Conservation (phyloP, 768 basidiomycete species). For the Pleurotus giganteus region DNA sequence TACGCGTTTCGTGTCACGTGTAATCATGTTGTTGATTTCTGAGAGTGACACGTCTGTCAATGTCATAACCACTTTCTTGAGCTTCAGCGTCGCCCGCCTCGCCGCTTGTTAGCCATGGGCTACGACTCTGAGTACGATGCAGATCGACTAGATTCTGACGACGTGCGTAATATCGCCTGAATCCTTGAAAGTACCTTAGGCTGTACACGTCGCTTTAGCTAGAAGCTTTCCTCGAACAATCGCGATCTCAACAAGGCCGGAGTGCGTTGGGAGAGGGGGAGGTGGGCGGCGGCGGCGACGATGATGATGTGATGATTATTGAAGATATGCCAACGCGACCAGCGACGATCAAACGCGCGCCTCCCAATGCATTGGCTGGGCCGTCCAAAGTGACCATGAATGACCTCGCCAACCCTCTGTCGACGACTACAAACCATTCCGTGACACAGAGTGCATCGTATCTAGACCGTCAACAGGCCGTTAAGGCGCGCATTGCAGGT, state of each 20-base stretch:
- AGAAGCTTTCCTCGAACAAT: slow-evolving; percentile 21
- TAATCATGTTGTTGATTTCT: too few relatives aligned
- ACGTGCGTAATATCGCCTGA: slow-evolving; percentile 8
- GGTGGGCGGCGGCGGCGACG: background rate
- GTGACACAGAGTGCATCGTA: background rate
- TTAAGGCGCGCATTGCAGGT: slow-evolving; percentile 29
- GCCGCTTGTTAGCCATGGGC: too few relatives aligned
- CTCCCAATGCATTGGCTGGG: slow-evolving; percentile 1
- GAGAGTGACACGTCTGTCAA: too few relatives aligned
- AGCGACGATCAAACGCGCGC: background rate
- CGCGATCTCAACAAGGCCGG: slow-evolving; percentile 18
- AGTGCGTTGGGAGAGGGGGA: background rate
- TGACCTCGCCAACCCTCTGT: slow-evolving; percentile 3
- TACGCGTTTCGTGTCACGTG: too few relatives aligned
- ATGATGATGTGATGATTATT: background rate
- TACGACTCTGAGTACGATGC: background rate
- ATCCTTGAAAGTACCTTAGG: too few relatives aligned
- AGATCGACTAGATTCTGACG: slow-evolving; percentile 18
- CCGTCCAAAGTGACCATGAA: background rate
- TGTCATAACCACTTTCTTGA: too few relatives aligned
- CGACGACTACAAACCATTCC: background rate
- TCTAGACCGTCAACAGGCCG: slow-evolving; percentile 14
- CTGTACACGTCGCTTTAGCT: slow-evolving; percentile 13
- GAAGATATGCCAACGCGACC: background rate
- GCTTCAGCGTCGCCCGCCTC: too few relatives aligned